Percentiles rank a stretch among this genome's conserved stretches.
Evolutionary conservation across 306 rosid genomes (phyloP).

Genomic region (Prunus persica): Prunus_persica_NCBIv2 NC_034012.1:7404501-7405000

Average conservation of each 20-base stretch:
- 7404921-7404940: conserved; percentile 6
- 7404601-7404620: neutral
- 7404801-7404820: conserved; percentile 92
- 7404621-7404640: neutral
- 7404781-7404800: conserved; percentile 93
- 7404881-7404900: conserved; percentile 7
- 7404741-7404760: conserved; percentile 61
- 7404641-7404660: neutral
- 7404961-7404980: conserved; percentile 95
- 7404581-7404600: neutral
- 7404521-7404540: neutral
- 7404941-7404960: conserved; percentile 24
- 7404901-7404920: neutral
- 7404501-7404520: too few relatives aligned
- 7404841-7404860: neutral
- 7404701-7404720: neutral
- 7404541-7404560: neutral
- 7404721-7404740: conserved; percentile 5
- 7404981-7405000: conserved; percentile 92
- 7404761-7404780: conserved; percentile 96
- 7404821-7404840: conserved; percentile 89
- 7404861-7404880: neutral
- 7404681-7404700: neutral
- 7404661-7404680: neutral
- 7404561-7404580: neutral